Conservation (phyloP, 805 yeast species). For the Metschnikowia corniflorae region DNA sequence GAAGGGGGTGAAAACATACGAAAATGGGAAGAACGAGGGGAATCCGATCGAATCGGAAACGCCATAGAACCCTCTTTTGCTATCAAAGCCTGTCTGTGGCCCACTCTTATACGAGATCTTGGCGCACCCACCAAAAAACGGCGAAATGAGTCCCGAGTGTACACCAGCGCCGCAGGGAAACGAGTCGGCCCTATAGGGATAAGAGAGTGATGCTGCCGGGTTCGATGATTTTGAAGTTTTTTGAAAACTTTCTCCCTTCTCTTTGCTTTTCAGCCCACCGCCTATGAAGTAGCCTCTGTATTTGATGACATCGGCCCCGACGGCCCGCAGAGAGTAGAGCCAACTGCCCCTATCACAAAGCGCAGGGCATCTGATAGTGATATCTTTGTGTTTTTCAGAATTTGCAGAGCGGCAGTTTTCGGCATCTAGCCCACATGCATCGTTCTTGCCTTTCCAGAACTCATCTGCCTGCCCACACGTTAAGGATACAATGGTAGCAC, state of each 20-base stretch:
- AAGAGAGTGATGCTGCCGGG: constrained; percentile 31
- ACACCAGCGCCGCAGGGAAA: constrained; percentile 87
- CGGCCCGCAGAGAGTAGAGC: constrained; percentile 70
- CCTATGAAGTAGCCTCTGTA: constrained; percentile 75
- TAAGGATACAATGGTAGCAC: constrained; percentile 36
- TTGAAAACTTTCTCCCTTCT: too few relatives aligned
- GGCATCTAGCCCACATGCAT: constrained; percentile 72
- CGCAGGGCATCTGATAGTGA: constrained; percentile 79
- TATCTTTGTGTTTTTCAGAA: constrained; percentile 36
- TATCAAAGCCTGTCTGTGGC: constrained; percentile 42
- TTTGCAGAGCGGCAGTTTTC: constrained; percentile 50
- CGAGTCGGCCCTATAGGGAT: constrained; percentile 84
- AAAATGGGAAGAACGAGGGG: constrained; percentile 69
- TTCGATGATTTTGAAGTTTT: too few relatives aligned
- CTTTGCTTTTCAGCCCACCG: constrained; percentile 53
- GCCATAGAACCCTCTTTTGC: constrained; percentile 48
- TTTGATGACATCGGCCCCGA: constrained; percentile 65
- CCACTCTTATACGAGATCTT: constrained; percentile 55
- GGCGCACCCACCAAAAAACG: constrained; percentile 77
- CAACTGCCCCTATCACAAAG: constrained; percentile 75
- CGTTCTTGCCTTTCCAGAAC: constrained; percentile 76
- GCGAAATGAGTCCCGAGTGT: constrained; percentile 77
- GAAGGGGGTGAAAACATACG: constrained; percentile 56
- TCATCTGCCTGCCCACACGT: constrained; percentile 45
- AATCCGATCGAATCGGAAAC: constrained; percentile 56